These are phyloP conservation scores for Pulveroboletus ravenelii DNA, from an alignment of 768 basidiomycete genomes.

Conservation along the genomic window DNA sequence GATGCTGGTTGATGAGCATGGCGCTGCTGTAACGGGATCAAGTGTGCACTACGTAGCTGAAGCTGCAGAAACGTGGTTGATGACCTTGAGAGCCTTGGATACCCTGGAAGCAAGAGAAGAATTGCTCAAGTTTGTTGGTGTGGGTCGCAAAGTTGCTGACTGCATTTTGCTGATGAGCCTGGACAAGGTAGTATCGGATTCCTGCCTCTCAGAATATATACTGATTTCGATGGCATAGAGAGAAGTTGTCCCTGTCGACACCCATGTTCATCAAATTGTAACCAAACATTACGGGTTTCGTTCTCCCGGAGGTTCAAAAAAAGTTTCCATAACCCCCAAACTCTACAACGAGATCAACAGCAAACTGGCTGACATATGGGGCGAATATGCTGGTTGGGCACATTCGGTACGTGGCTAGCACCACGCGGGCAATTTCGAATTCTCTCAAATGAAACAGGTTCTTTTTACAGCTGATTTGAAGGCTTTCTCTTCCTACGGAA, in stretches of 20 bases:
- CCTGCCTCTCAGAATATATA: not conserved
- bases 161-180: conserved; percentile 90
- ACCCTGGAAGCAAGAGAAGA: conserved; percentile 66
- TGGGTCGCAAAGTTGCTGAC: conserved; percentile 96
- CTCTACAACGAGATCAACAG: conserved; percentile 68
- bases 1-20: conserved; percentile 63
- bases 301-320: conserved; percentile 36
- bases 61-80: conserved; percentile 58
- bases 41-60: conserved; percentile 28
- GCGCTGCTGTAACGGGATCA: conserved; percentile 4
- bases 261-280: conserved; percentile 90
- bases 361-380: conserved; percentile 67
- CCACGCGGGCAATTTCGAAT: not conserved
- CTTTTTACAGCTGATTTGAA: conserved; percentile 74
- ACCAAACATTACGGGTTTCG: conserved; percentile 70
- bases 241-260: conserved; percentile 91
- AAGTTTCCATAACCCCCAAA: conserved; percentile 66
- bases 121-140: conserved; percentile 80
- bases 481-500: conserved; percentile 58
- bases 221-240: conserved; percentile 39
- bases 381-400: conserved; percentile 85
- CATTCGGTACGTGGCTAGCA: conserved; percentile 56
- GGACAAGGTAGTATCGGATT: conserved; percentile 60
- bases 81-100: conserved; percentile 41
- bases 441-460: conserved; percentile 40